These are phyloP conservation scores for Gamarada debralockiae DNA, from an alignment of 495 filamentous ascomycete species.

Conservation along the genomic window DNA sequence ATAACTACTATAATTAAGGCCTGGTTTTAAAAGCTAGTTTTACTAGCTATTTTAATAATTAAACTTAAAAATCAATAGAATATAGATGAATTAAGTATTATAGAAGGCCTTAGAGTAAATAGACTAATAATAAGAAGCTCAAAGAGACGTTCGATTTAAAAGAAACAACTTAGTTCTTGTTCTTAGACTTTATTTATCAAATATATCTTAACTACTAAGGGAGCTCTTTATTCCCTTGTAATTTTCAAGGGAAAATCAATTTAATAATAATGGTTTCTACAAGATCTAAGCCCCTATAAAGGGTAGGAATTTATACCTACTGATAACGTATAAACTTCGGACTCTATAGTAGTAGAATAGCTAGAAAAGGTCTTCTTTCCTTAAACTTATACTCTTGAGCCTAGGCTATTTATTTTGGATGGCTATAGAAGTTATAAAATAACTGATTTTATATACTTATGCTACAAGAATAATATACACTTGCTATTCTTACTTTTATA, in stretches of 20 bases:
- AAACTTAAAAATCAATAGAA: conserved; percentile 4
- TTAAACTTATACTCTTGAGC: neutral
- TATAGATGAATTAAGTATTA: conserved; percentile 7
- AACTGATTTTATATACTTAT: neutral
- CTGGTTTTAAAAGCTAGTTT: conserved; percentile 1
- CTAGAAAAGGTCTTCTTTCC: neutral
- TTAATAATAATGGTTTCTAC: neutral
- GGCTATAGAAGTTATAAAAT: neutral
- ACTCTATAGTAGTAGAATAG: neutral
- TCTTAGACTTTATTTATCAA: conserved; percentile 5
- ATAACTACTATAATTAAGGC: conserved; percentile 1
- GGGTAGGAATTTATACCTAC: neutral
- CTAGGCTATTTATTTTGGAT: neutral
- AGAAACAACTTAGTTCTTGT: neutral
- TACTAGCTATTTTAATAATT: conserved; percentile 2
- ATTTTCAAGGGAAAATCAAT: too few relatives aligned
- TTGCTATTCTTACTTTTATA: neutral
- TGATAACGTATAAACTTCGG: conserved; percentile 1
- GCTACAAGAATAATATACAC: neutral
- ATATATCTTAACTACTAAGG: neutral
- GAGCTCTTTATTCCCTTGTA: neutral
- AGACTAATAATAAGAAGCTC: neutral
- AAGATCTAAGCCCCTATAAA: neutral
- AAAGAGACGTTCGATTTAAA: neutral
- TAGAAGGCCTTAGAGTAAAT: conserved; percentile 8